phyloP scores from a whole-genome alignment of 805 yeast genomes.

The Saturnispora diversa region DNA sequence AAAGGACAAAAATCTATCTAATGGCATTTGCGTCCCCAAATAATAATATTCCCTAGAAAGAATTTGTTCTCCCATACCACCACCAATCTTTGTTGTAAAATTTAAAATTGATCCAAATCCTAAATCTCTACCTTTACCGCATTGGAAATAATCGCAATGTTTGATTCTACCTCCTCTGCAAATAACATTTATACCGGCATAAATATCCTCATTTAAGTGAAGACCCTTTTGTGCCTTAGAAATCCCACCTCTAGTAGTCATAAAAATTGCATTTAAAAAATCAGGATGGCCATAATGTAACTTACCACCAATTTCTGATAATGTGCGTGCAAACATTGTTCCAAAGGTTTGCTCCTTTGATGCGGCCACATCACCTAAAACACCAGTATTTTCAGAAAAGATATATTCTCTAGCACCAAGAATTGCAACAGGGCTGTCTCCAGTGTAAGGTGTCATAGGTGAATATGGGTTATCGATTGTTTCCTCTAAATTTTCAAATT shows the following conservation, averaged over 20 bases:
- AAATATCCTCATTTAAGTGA: slow-evolving; percentile 90
- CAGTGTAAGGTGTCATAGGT: slow-evolving; percentile 46
- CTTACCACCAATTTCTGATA: slow-evolving; percentile 92
- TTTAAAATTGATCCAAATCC: slow-evolving; percentile 90
- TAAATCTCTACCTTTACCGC: slow-evolving; percentile 94
- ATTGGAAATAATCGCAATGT: slow-evolving; percentile 92
- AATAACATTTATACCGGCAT: slow-evolving; percentile 89
- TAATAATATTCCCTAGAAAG: slow-evolving; percentile 87
- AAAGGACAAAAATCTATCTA: slow-evolving; percentile 84
- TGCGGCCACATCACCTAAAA: slow-evolving; percentile 93
- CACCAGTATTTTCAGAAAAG: slow-evolving; percentile 87
- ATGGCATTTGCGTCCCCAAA: slow-evolving; percentile 80
- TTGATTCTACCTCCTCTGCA: slow-evolving; percentile 89
- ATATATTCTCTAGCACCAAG: slow-evolving; percentile 94
- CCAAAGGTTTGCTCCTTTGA: slow-evolving; percentile 98
- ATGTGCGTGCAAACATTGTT: slow-evolving; percentile 84
- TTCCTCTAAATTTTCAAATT: slow-evolving; percentile 66
- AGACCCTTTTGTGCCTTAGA: slow-evolving; percentile 92
- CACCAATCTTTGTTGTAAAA: slow-evolving; percentile 92
- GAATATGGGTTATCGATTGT: slow-evolving; percentile 40
- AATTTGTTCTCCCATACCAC: slow-evolving; percentile 98
- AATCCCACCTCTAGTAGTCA: slow-evolving; percentile 94
- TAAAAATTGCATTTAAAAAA: slow-evolving; percentile 79
- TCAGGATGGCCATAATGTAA: slow-evolving; percentile 96
- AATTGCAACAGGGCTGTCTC: slow-evolving; percentile 67